Evolutionary conservation across 177 flowering plant species (phyloP).

Genomic region (Vitis hybrid): DNA sequence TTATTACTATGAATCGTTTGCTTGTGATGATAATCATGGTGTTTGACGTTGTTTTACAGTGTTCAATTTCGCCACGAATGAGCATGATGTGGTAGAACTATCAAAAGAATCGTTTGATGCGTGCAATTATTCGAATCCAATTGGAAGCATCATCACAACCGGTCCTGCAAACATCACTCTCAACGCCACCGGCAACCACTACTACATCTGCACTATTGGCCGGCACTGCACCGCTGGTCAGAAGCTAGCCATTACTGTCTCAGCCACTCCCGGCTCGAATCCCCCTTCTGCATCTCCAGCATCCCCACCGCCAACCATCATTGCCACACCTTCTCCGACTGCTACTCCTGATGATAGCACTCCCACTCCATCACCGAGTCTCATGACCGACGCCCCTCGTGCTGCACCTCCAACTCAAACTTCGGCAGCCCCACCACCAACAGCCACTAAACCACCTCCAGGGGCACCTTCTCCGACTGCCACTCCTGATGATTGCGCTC

Average conservation of each 20-base stretch:
- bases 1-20: too few relatives aligned
- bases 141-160: conserved; percentile 19
- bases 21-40: too few relatives aligned
- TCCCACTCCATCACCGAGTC: conserved; percentile 2
- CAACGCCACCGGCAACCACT: conserved; percentile 29
- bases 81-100: conserved; percentile 26
- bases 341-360: not conserved
- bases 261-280: conserved; percentile 5
- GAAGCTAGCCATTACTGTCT: conserved; percentile 33
- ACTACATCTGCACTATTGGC: conserved; percentile 40
- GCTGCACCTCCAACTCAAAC: too few relatives aligned
- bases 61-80: conserved; percentile 28
- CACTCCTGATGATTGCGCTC: not conserved
- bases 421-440: too few relatives aligned
- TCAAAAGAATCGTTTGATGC: conserved; percentile 28
- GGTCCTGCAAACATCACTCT: conserved; percentile 44
- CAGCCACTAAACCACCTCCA: too few relatives aligned
- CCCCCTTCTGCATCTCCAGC: conserved; percentile 13
- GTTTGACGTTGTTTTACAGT: conserved; percentile 15
- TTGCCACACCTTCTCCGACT: conserved; percentile 6
- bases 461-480: conserved; percentile 5
- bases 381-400: not conserved
- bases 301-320: conserved; percentile 2
- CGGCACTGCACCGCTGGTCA: conserved; percentile 39
- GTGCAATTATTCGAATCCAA: conserved; percentile 23